These are phyloP conservation scores for Acanthamoeba lenticulata DNA, from an alignment of 208 protist species.

Conservation along the genomic window DNA sequence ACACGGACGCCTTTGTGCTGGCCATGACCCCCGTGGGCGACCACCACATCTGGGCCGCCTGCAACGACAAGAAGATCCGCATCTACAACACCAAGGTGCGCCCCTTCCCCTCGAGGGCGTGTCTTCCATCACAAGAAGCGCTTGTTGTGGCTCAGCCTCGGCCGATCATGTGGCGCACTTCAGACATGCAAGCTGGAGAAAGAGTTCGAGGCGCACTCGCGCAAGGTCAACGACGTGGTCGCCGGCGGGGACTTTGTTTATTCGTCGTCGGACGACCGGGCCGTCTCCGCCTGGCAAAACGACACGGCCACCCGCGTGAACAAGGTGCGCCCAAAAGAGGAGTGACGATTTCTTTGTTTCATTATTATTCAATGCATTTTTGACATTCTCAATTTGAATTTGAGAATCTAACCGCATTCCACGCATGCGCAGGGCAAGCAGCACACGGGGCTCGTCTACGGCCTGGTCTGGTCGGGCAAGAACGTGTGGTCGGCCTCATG, in stretches of 20 bases:
- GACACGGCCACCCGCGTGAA: not conserved
- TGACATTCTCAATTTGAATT: no score
- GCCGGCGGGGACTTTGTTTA: not conserved
- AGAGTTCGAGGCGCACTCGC: conserved; percentile 30
- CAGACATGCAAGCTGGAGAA: conserved; percentile 20
- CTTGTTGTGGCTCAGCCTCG: no score
- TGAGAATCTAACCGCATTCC: no score
- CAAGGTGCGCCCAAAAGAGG: not conserved
- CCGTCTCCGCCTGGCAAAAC: not conserved
- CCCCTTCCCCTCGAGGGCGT: not conserved
- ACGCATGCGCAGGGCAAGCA: conserved; percentile 50
- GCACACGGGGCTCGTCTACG: conserved; percentile 46
- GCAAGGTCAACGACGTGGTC: conserved; percentile 58
- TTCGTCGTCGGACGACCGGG: conserved; percentile 3
- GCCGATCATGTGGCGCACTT: no score
- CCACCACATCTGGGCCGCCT: not conserved
- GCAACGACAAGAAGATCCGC: conserved; percentile 57
- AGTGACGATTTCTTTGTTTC: no score
- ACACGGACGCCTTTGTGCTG: conserved; percentile 20
- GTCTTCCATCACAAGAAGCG: no score
- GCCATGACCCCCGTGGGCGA: conserved; percentile 39
- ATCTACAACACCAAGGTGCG: conserved; percentile 16
- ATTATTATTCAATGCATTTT: no score
- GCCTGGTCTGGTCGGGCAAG: conserved; percentile 28
- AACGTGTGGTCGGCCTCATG: conserved; percentile 47